A percentile compares a stretch with the other conserved stretches of the same genome.
phyloP scores from a whole-genome alignment of 352 stramenopile genomes.

The Phytophthora europaea region DNA sequence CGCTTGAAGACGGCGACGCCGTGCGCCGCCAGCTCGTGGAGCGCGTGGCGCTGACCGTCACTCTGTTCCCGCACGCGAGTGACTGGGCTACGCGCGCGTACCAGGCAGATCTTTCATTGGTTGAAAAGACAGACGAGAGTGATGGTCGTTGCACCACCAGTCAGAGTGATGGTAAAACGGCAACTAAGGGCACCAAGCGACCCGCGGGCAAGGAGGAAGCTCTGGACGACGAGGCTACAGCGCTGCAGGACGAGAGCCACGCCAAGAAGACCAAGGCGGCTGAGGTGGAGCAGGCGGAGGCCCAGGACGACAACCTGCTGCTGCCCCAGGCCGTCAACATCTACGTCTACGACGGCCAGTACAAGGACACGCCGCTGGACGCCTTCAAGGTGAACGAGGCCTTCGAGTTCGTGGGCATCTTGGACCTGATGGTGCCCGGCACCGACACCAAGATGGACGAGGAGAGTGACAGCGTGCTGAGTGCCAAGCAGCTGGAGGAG shows the following conservation, averaged over 20 bases:
- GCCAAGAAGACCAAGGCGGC: slow-evolving; percentile 59
- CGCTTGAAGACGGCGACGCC: slow-evolving; percentile 11
- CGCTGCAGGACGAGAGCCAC: slow-evolving; percentile 17
- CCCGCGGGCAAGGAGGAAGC: slow-evolving; percentile 33
- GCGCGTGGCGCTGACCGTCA: slow-evolving; percentile 69
- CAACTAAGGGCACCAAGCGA: slow-evolving; percentile 54
- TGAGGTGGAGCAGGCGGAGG: background rate
- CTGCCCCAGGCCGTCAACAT: slow-evolving; percentile 60
- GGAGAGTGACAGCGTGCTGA: slow-evolving; percentile 7
- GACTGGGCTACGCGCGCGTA: slow-evolving; percentile 61
- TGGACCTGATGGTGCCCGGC: slow-evolving; percentile 70
- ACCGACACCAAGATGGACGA: slow-evolving; percentile 28
- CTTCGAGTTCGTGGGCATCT: slow-evolving; percentile 83
- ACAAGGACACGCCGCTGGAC: slow-evolving; percentile 52
- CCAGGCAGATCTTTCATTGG: background rate
- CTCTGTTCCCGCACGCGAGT: slow-evolving; percentile 67
- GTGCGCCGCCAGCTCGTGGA: slow-evolving; percentile 53
- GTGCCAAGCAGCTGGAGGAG: slow-evolving; percentile 53
- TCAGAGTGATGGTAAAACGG: slow-evolving; percentile 3
- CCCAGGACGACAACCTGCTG: slow-evolving; percentile 19
- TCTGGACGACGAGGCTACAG: background rate
- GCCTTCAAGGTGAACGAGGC: slow-evolving; percentile 86
- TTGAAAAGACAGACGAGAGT: slow-evolving; percentile 19
- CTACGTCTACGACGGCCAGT: slow-evolving; percentile 82
- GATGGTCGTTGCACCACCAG: slow-evolving; percentile 6